Percentiles rank a stretch among this genome's conserved stretches.
These are phyloP conservation scores for Jamesozyma spencerorum DNA, from an alignment of 805 yeast species.

Conservation along the genomic window DNA sequence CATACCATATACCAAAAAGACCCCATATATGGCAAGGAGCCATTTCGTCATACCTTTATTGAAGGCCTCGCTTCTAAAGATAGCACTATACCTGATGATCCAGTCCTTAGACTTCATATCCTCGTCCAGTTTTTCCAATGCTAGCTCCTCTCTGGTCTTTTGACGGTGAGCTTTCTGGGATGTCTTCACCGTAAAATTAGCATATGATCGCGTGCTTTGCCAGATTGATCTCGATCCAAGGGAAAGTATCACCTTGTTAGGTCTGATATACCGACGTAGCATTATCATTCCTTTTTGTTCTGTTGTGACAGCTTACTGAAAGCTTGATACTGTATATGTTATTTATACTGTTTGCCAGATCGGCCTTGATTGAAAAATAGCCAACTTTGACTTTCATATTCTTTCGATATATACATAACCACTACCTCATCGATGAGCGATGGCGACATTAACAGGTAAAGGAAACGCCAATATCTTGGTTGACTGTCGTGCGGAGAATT, in stretches of 20 bases:
- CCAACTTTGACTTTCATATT: too few species aligned
- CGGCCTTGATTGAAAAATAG: too few species aligned
- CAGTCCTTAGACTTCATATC: constrained; percentile 31
- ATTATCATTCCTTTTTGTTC: too few species aligned
- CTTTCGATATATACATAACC: too few species aligned
- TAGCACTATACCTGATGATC: constrained; percentile 44
- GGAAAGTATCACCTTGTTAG: constrained; percentile 3
- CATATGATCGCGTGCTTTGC: too few species aligned
- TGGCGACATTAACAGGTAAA: constrained; percentile 5
- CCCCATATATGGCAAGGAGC: constrained; percentile 50
- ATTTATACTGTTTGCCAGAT: too few species aligned
- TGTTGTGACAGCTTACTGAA: too few species aligned
- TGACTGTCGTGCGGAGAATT: constrained; percentile 7
- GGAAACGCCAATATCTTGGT: constrained; percentile 26
- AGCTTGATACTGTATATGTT: too few species aligned
- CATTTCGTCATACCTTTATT: constrained; percentile 54
- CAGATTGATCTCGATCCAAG: too few species aligned
- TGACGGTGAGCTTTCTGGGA: constrained; percentile 1
- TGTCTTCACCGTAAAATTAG: too few species aligned
- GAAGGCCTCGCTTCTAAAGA: constrained; percentile 45
- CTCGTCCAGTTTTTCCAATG: constrained; percentile 27
- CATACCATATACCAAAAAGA: constrained; percentile 49
- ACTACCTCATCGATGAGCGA: background rate
- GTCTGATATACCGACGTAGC: too few species aligned
- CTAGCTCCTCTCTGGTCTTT: constrained; percentile 29